Base-by-base conservation (phyloP, 192 early-diverging fungal genomes). In the Coemansia sp. region DNA sequence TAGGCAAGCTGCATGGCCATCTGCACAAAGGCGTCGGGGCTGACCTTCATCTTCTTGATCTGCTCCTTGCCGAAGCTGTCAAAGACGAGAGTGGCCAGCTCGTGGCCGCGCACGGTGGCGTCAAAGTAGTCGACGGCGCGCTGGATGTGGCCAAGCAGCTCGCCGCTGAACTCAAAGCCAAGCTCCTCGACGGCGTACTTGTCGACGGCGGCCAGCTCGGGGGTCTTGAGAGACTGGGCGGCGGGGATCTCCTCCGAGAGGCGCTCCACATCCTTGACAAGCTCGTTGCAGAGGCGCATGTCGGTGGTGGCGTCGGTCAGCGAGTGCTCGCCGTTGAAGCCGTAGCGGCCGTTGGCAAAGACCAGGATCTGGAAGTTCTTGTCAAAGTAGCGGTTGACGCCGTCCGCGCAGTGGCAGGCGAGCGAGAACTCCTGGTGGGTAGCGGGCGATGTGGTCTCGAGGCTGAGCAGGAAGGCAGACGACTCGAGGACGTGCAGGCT, bases 351-450 rank as follows among this genome's bases (percentile, higher is more conserved):
- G 60, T 90, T 90, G 47, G 82, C 85, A 69, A 87, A 86, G n/a
- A 87, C 79, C 50, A 90, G 77, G 23, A 90, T 77, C 71, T 90
- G 86, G 51, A 86, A 78, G 39, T 81, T 79, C 71, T 90, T 90
- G 84, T 90, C 87, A 77, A 85, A 88, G 77, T 82, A 90, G 35
- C 78, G 76, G 72, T 86, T 84, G 32, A 67, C 65, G 33, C 86
- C 87, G 52, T 89, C 81, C 17, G 88, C 84, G 72, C 90, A 87
- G 89, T 89, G 87, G 74, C 85, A 90, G 6, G 83, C 83, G 8
- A 82, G 79, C 45, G 83, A 80, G 17, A 88, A 79, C 55, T 90
- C 86, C 25, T 88, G 81, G 42, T 75, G 75, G 3, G 87, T 87
- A 0, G 77, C 64, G n/a, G 91, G 91, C 2, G 77, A 71, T 0